Conservation (phyloP, 176 grass and related monocot genomes). For the Oryza meridionalis region DNA sequence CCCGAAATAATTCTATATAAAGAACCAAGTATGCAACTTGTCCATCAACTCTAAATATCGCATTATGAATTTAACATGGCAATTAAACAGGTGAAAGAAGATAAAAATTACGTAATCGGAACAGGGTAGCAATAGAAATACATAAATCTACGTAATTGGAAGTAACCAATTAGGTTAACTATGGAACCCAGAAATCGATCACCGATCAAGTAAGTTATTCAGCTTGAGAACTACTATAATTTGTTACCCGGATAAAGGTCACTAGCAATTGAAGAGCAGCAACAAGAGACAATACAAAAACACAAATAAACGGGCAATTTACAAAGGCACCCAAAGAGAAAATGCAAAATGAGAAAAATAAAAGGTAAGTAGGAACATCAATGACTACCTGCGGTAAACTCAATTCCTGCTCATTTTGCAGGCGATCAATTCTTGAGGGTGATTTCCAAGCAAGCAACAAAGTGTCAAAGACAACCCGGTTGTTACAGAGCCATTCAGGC, state of each 20-base stretch:
- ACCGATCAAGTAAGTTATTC: neutral
- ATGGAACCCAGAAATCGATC: too few species aligned
- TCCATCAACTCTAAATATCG: neutral
- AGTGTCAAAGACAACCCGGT: conserved; percentile 81
- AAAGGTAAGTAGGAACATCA: neutral
- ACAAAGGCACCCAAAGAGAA: conserved; percentile 22
- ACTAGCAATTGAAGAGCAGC: conserved; percentile 11
- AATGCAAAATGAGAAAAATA: conserved; percentile 8
- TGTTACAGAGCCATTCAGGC: conserved; percentile 92
- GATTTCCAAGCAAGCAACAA: conserved; percentile 96
- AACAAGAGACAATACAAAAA: conserved; percentile 3
- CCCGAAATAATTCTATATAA: neutral
- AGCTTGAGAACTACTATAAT: neutral
- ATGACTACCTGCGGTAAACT: conserved; percentile 78
- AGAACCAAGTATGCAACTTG: neutral
- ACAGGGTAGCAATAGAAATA: conserved; percentile 11
- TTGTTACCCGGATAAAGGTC: neutral
- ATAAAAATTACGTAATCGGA: too few species aligned
- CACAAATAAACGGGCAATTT: conserved; percentile 11
- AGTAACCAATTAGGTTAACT: too few species aligned
- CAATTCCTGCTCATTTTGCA: conserved; percentile 92
- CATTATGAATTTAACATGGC: neutral
- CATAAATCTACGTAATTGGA: too few species aligned
- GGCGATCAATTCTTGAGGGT: conserved; percentile 75
- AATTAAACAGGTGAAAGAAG: neutral